Conservation (phyloP, 345 rosid species). For the Psidium friedrichsthalianum region DNA sequence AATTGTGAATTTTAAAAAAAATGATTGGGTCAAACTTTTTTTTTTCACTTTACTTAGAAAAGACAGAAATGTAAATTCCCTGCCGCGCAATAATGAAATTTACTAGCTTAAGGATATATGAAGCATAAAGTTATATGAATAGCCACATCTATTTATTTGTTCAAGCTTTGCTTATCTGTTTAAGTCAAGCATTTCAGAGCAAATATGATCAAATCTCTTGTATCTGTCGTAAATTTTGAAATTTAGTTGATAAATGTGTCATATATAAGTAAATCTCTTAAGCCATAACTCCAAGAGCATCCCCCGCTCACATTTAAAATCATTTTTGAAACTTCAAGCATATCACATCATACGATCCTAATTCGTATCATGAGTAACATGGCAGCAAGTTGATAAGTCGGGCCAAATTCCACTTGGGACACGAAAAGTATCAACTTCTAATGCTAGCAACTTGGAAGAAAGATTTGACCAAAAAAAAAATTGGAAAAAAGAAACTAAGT, state of each 20-base stretch:
- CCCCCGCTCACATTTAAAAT: too few species aligned
- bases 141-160: background rate
- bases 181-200: background rate
- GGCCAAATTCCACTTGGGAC: too few species aligned
- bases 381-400: too few species aligned
- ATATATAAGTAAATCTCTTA: background rate
- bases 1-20: too few species aligned
- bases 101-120: background rate
- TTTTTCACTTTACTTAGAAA: background rate
- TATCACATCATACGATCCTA: too few species aligned
- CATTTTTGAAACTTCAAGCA: too few species aligned
- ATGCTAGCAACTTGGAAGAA: background rate
- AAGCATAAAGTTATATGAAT: background rate
- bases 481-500: too few species aligned
- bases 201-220: background rate
- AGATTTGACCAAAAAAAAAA: too few species aligned
- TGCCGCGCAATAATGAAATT: background rate
- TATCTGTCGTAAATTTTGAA: background rate
- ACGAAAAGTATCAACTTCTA: too few species aligned
- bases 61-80: background rate
- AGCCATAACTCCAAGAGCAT: background rate
- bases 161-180: background rate
- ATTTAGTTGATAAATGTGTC: background rate
- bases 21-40: background rate
- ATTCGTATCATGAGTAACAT: too few species aligned